These are phyloP conservation scores for Begonia peltatifolia DNA, from an alignment of 306 rosid genomes.

Conservation along the genomic window DNA sequence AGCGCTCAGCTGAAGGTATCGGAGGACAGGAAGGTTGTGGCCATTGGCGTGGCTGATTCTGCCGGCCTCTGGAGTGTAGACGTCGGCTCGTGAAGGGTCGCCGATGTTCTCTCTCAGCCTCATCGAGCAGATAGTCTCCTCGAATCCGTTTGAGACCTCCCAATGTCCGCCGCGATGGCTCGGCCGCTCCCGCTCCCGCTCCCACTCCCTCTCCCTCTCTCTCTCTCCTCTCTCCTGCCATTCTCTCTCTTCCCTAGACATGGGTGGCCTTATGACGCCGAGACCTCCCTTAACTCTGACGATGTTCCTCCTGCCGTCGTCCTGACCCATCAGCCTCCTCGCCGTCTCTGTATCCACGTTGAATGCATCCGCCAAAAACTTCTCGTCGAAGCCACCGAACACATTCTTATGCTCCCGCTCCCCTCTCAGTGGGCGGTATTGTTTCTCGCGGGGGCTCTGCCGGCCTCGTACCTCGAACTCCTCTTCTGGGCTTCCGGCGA, in stretches of 20 bases:
- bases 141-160: slow-evolving; percentile 13
- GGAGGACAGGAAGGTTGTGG: slow-evolving; percentile 21
- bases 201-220: background rate
- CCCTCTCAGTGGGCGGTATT: background rate
- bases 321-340: slow-evolving; percentile 15
- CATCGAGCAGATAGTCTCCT: slow-evolving; percentile 20
- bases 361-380: slow-evolving; percentile 22
- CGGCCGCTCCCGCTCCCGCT: background rate
- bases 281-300: slow-evolving; percentile 22
- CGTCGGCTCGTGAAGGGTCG: slow-evolving; percentile 15
- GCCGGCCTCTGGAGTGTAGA: slow-evolving; percentile 26
- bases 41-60: slow-evolving; percentile 23
- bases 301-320: slow-evolving; percentile 21
- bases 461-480: slow-evolving; percentile 14
- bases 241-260: slow-evolving; percentile 4
- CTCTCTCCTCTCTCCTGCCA: slow-evolving; percentile 5
- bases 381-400: slow-evolving; percentile 21
- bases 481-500: slow-evolving; percentile 41
- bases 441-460: background rate
- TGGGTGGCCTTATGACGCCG: slow-evolving; percentile 23
- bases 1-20: slow-evolving; percentile 23
- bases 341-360: slow-evolving; percentile 17
- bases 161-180: background rate
- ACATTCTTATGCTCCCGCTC: slow-evolving; percentile 20
- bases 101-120: slow-evolving; percentile 25